Conservation (phyloP, 805 yeast genomes). For the Maudiozyma barnettii region DNA sequence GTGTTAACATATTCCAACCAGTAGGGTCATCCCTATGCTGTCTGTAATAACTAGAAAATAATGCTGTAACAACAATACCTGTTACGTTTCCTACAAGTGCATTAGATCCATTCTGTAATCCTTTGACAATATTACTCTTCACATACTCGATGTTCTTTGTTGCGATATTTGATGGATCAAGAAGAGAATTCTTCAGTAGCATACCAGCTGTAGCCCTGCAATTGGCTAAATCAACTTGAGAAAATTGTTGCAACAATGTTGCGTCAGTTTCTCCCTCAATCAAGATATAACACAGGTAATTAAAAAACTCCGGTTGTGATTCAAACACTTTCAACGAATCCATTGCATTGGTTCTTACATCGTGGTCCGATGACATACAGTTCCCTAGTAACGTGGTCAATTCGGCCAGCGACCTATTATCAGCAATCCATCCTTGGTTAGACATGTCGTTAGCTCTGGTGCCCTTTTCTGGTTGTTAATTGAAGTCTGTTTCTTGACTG, state of each 20-base stretch:
- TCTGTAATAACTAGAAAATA: slow-evolving; percentile 45
- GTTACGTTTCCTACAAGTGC: slow-evolving; percentile 70
- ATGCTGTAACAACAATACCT: slow-evolving; percentile 80
- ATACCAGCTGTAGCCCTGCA: slow-evolving; percentile 81
- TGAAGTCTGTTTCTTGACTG: neutral
- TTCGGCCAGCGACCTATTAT: slow-evolving; percentile 50
- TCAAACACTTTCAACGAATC: slow-evolving; percentile 64
- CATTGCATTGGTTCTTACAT: slow-evolving; percentile 56
- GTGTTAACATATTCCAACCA: slow-evolving; percentile 60
- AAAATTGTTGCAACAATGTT: slow-evolving; percentile 25
- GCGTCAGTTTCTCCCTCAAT: slow-evolving; percentile 43
- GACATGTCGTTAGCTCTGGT: neutral
- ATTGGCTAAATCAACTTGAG: slow-evolving; percentile 17
- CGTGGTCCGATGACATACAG: slow-evolving; percentile 53
- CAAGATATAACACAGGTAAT: slow-evolving; percentile 65
- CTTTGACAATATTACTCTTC: slow-evolving; percentile 33
- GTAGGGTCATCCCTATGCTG: slow-evolving; percentile 32
- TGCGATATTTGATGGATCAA: slow-evolving; percentile 25
- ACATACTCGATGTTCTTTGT: slow-evolving; percentile 35
- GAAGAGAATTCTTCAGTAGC: slow-evolving; percentile 67
- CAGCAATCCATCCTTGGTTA: slow-evolving; percentile 50
- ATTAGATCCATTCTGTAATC: slow-evolving; percentile 25
- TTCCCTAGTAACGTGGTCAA: slow-evolving; percentile 57
- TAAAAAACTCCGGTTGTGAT: slow-evolving; percentile 65
- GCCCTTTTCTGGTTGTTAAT: neutral